Base-by-base conservation (phyloP, 805 yeast genomes). In the Ogataea parapolymorpha region DNA sequence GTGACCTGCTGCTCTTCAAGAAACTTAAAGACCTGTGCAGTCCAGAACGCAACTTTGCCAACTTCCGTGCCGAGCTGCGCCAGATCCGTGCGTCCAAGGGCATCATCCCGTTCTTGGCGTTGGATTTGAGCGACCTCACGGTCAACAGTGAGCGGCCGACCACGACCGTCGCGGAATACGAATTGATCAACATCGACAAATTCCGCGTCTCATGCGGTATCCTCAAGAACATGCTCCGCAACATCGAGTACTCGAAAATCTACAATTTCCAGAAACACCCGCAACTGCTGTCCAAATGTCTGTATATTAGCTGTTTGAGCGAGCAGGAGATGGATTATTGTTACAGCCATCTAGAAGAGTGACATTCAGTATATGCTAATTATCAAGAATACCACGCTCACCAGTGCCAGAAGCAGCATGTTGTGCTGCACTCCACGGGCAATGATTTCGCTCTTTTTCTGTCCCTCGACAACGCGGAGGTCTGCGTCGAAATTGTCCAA, bases 101-200 rank as follows among this genome's bases (percentile, higher is more conserved):
- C 2, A 81, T 95, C 51, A 79, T 91, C 37, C 98, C 99, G 16
- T 91, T 90, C 59, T 77, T 90, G 39, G 96, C 95, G 1, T 69
- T 91, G 23, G 89, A 87, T 54, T 61, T 91, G 33, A 81, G 90
- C 3, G 98, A 91, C 59, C 69, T 91, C 53, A 78, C 86, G 0
- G 77, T 83, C 55, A 88, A 87, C 59, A 75, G 82, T 3, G 84
- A 80, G 49, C 62, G 81, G 44, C 78, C 83, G 0, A 71, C 77
- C 9, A 66, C 67, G 40, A 61, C 76, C 36, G 13, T 18, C 33
- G 22, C 34, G 22, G 39, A 38, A n/a, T 72, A 67, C 38, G 67
- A 64, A 41, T 50, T 85, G 38, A 73, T 91, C 47, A 89, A 90
- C 58, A 82, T 90, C 56, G 80, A 84, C 35, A 83, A 88, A 50